phyloP scores from a whole-genome alignment of 1,284 basidiomycete species.

The Melampsora larici-populina region DNA sequence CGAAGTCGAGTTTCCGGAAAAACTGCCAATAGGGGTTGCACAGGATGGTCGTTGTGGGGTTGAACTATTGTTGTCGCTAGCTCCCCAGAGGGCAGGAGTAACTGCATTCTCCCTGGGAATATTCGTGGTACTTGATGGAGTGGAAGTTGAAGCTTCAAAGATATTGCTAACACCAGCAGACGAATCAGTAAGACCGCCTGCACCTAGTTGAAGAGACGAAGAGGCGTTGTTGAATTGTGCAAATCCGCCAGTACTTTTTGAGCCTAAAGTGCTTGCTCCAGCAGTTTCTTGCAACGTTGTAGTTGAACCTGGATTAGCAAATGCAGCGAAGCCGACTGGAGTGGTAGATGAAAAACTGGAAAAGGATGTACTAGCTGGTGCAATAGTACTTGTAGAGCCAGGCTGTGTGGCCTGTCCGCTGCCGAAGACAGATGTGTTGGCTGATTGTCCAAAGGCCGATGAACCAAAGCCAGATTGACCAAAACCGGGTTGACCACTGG shows the following conservation, averaged over 20 bases:
- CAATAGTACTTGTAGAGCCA: too few species aligned
- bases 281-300: neutral
- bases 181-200: neutral
- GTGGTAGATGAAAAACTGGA: neutral
- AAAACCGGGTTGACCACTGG: neutral
- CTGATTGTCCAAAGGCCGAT: neutral
- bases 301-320: neutral
- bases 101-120: neutral
- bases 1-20: too few species aligned
- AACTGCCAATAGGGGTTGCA: too few species aligned
- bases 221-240: conserved; percentile 25
- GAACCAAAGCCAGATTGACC: conserved; percentile 5
- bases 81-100: neutral
- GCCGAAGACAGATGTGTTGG: neutral
- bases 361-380: neutral
- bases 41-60: neutral
- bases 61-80: neutral
- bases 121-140: neutral
- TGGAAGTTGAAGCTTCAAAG: neutral
- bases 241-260: neutral
- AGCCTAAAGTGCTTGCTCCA: neutral
- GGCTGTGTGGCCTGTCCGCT: neutral
- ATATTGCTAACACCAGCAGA: neutral
- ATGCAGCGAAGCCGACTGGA: conserved; percentile 25
- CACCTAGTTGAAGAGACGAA: neutral